Percentiles rank a stretch among this genome's conserved stretches.
Evolutionary conservation across 140 eudicot species (phyloP).

Genomic region (Senecio squalidus): DNA sequence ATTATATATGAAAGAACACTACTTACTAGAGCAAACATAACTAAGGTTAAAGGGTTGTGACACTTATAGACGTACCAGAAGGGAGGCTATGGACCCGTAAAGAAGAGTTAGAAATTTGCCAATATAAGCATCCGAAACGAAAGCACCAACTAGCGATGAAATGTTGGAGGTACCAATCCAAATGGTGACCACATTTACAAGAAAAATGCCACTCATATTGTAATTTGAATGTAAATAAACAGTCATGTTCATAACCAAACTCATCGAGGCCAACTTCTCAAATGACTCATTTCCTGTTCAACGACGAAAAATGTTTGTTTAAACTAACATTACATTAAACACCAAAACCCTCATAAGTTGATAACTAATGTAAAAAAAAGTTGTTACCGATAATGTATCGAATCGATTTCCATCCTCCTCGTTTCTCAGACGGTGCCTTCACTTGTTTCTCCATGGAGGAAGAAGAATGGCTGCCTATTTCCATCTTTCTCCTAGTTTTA

Average conservation of each 20-base stretch:
- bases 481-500: constrained; percentile 5
- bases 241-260: constrained; percentile 50
- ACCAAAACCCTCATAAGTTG: not conserved
- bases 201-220: constrained; percentile 46
- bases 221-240: constrained; percentile 54
- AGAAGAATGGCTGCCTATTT: constrained; percentile 12
- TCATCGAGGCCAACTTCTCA: constrained; percentile 66
- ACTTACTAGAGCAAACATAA: not conserved
- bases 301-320: not conserved
- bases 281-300: constrained; percentile 62
- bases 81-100: constrained; percentile 38
- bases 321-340: not conserved
- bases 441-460: constrained; percentile 23
- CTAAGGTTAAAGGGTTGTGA: not conserved
- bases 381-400: constrained; percentile 44
- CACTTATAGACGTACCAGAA: constrained; percentile 34
- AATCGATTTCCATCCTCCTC: constrained; percentile 55
- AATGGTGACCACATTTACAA: constrained; percentile 53
- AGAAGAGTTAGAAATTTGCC: constrained; percentile 61
- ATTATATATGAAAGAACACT: not conserved
- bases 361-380: not conserved
- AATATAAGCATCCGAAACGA: constrained; percentile 51
- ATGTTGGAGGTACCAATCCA: constrained; percentile 51
- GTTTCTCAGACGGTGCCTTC: not conserved
- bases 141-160: constrained; percentile 55